A percentile compares a stretch with the other conserved stretches of the same genome.
Evolutionary conservation across 768 basidiomycete genomes (phyloP).

Genomic region (Leccinum obscurum): DNA sequence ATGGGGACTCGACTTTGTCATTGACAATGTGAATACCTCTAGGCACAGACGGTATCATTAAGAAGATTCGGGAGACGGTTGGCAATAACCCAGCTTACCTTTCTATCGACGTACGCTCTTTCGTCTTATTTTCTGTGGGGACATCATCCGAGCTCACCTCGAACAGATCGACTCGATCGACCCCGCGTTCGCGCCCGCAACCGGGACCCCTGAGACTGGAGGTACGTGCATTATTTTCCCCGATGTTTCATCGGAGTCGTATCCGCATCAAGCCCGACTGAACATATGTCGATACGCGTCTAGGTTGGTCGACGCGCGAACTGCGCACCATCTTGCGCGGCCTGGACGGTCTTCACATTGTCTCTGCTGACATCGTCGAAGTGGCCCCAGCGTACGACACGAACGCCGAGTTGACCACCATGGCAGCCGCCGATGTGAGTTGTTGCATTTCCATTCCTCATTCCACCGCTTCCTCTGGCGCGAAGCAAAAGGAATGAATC

Average conservation of each 20-base stretch:
- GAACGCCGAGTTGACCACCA: constrained; percentile 61
- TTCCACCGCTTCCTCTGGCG: neutral
- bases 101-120: constrained; percentile 62
- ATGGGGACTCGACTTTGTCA: neutral
- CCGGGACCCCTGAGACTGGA: constrained; percentile 83
- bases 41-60: constrained; percentile 77
- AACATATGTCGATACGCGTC: neutral
- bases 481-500: neutral
- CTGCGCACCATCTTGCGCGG: constrained; percentile 75
- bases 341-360: constrained; percentile 71
- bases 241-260: neutral
- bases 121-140: neutral
- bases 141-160: neutral
- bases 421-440: constrained; percentile 62
- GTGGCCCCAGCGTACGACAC: constrained; percentile 81
- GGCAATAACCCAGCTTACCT: constrained; percentile 76
- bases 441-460: neutral
- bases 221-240: constrained; percentile 33
- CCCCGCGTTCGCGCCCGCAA: constrained; percentile 80
- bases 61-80: constrained; percentile 76
- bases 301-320: constrained; percentile 77
- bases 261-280: neutral
- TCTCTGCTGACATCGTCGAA: constrained; percentile 83
- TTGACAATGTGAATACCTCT: neutral
- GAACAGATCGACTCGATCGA: constrained; percentile 75